Evolutionary conservation across 179 eudicot genomes (phyloP), one percentile per base, ranked within the genome.

Genomic region (Sideroxylon spinosum): DNA sequence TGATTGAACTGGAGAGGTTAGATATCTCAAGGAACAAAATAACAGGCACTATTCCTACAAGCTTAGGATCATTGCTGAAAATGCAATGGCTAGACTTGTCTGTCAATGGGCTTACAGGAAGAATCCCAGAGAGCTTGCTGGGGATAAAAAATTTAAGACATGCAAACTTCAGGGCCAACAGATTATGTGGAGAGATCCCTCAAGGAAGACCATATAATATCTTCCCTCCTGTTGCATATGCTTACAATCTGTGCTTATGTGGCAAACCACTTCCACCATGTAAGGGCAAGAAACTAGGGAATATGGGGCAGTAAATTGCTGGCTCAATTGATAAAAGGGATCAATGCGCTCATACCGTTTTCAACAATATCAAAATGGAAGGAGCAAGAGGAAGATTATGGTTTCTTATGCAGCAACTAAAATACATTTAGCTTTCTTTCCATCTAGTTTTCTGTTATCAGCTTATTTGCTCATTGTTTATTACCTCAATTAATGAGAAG

Each of bases 241-340:
- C 93, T 5, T 92, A 92, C 72, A 94, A 94, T 79, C 75, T 85
- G 37, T 92, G 98, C 83, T 82, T 93, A 78, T 93, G 97, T 87
- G 98, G 92, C 56, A 92, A 90, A 84, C 98, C 98, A 17, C 60
- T 93, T 85, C 89, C 89, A 68, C 89, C 92, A 60, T 93, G 98
- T 74, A 90, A 79, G 84, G 83, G 81, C 29, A 89, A 78, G 78
- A 72, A 17, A 71, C 63, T 25, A 57, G 63, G 85, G 46, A 49
- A 71, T 76, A 82, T 37, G 78, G 74, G 88, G 79, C 94, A 88
- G 86, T 86, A 75, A 76, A 78, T 72, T 80, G 91, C 88, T 91
- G 90, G 82, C 97, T 81, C 81, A 16, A 52, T 26, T 52, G 67
- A 9, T n/a, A 68, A 16, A 37, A 4, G 56, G 11, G n/a, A 37